phyloP scores from a whole-genome alignment of 495 filamentous ascomycete species.

The Usnea hakonensis region DNA sequence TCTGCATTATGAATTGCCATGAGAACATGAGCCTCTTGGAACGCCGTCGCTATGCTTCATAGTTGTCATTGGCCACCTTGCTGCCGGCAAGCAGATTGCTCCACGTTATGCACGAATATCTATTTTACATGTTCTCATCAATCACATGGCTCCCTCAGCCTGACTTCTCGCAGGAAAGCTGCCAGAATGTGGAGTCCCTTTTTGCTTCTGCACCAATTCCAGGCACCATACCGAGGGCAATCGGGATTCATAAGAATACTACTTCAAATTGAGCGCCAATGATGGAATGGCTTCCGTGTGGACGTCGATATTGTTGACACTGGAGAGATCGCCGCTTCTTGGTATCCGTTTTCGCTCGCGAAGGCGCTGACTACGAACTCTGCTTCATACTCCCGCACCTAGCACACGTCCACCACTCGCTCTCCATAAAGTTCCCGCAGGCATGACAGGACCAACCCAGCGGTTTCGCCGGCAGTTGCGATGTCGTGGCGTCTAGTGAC shows the following conservation, averaged over 20 bases:
- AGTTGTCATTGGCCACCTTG: not conserved
- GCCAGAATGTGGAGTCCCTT: not conserved
- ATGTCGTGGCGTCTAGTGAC: conserved; percentile 31
- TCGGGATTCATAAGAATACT: not conserved
- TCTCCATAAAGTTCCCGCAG: conserved; percentile 60
- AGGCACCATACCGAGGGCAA: not conserved
- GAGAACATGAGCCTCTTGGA: not conserved
- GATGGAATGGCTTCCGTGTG: not conserved
- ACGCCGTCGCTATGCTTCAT: conserved; percentile 17
- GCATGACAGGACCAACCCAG: conserved; percentile 62
- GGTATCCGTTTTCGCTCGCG: not conserved
- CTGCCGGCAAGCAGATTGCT: not conserved
- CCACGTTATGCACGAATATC: not conserved
- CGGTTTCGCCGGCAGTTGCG: conserved; percentile 35
- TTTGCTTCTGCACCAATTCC: not conserved
- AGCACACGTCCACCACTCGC: conserved; percentile 73
- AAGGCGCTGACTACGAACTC: conserved; percentile 35
- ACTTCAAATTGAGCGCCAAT: not conserved
- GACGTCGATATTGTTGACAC: not conserved
- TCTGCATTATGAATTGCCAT: not conserved
- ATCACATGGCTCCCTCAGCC: not conserved
- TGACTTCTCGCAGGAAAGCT: not conserved
- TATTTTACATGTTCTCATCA: not conserved
- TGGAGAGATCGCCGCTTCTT: not conserved
- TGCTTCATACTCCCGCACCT: conserved; percentile 61